phyloP scores from a whole-genome alignment of 2,329 filamentous ascomycete species.

The Ophiostoma sp. region DNA sequence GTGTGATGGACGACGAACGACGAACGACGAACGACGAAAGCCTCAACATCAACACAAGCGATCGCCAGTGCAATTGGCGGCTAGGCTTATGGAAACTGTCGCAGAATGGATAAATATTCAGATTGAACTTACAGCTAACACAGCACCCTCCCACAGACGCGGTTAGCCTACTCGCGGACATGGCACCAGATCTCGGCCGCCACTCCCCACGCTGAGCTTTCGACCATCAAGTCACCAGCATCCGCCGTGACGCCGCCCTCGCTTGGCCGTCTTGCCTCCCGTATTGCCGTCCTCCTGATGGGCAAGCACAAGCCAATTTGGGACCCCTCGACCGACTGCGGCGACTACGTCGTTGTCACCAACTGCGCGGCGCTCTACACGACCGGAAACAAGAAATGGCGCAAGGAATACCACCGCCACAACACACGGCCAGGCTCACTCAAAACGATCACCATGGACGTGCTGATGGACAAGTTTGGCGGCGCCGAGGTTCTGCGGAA shows the following conservation, averaged over 20 bases:
- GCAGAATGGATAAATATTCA: background rate
- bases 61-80: background rate
- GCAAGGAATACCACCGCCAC: constrained; percentile 96
- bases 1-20: background rate
- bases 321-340: constrained; percentile 96
- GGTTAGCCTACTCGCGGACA: constrained; percentile 90
- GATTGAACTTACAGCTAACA: background rate
- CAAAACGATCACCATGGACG: constrained; percentile 89
- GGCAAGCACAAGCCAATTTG: constrained; percentile 99
- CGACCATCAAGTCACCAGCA: constrained; percentile 52
- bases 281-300: constrained; percentile 87
- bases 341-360: constrained; percentile 95
- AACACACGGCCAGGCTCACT: constrained; percentile 86
- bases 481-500: constrained; percentile 87
- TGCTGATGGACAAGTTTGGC: constrained; percentile 90
- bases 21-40: background rate
- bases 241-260: constrained; percentile 65
- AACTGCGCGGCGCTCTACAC: constrained; percentile 83
- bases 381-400: constrained; percentile 87
- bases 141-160: constrained; percentile 61
- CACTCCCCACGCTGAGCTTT: constrained; percentile 61
- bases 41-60: background rate
- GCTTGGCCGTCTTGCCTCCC: constrained; percentile 85
- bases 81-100: too few relatives aligned
- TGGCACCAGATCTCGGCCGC: constrained; percentile 87